Evolutionary conservation across 768 basidiomycete species (phyloP), one percentile per base, ranked within the genome.

Genomic region (Daedaleopsis sinensis): DNA sequence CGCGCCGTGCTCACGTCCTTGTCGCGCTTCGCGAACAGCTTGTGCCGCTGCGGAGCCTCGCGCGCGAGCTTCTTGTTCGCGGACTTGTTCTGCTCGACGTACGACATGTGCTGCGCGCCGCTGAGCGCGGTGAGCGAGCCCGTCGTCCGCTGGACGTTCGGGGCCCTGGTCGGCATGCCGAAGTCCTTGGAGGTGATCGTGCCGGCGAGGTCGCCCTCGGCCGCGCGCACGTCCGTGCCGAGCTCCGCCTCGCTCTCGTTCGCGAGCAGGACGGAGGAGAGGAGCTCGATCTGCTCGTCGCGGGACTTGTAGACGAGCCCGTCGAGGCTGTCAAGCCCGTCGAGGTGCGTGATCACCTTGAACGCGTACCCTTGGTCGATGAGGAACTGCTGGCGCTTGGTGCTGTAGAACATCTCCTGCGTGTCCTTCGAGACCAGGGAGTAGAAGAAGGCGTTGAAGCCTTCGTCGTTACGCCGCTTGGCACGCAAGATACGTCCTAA

Each of bases 371-470:
- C 96, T 76, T 98, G 96, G 72, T 99, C 97, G 70, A 99, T 96
- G 67, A 99, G 79, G 78, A 99, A 99, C 71, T 98, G 95, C 71
- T 98, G 97, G 16, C 97, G 88, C 77, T 99, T 99, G 3, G 97
- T 96, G 73, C 93, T 96, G 82, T 98, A 99, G 76, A 89, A 99
- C 94, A 98, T 98, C 77, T 98, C 97, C 71, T 97, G 94, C 5
- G 96, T 99, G 77, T 98, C 96, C 75, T 97, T 97, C 24, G 96
- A 98, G 37, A 99, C 97, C 8, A 99, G 86, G 36, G 97, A 98
- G 74, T 99, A 99, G 78, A 99, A 99, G 79, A 98, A 99, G 23
- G 97, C 97, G 65, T 99, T 99, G 79, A 99, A 99, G 1, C 97
- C 97, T 76, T 98, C 97, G 70, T 99, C 97, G 71, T 99, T 99